These are phyloP conservation scores for Aeschynomene evenia DNA, from an alignment of 306 rosid species.

Conservation along the genomic window DNA sequence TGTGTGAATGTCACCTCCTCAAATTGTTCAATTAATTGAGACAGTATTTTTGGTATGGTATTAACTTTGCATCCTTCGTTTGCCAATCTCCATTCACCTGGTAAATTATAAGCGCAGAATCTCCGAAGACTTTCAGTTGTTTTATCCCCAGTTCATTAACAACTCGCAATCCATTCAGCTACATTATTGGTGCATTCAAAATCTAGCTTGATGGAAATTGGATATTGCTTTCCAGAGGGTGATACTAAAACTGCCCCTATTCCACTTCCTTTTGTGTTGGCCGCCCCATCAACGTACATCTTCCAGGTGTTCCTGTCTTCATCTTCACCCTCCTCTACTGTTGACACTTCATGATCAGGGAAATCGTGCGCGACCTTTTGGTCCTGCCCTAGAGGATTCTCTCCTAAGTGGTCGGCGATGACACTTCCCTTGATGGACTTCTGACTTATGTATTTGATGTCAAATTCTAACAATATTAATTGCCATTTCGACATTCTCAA, in stretches of 20 bases:
- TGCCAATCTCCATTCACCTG: background rate
- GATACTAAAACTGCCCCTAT: background rate
- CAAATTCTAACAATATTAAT: background rate
- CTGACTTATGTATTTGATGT: no score
- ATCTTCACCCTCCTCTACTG: no score
- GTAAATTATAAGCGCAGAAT: background rate
- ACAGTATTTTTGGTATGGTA: background rate
- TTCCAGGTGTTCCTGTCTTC: no score
- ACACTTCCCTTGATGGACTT: no score
- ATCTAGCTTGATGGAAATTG: background rate
- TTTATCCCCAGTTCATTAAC: background rate
- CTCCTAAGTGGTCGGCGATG: background rate
- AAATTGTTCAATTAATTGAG: background rate
- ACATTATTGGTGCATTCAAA: no score
- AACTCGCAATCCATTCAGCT: no score
- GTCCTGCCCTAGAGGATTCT: no score
- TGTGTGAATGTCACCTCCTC: background rate
- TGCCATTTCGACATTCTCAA: background rate
- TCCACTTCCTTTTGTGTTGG: background rate
- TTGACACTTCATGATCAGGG: no score
- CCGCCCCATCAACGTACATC: no score
- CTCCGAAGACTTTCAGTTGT: background rate
- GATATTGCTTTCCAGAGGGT: background rate
- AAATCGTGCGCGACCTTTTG: no score
- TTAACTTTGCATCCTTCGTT: no score